Percentiles rank a stretch among this genome's conserved stretches.
Evolutionary conservation across 177 flowering plant genomes (phyloP).

Genomic region (Telopea speciosissima): DNA sequence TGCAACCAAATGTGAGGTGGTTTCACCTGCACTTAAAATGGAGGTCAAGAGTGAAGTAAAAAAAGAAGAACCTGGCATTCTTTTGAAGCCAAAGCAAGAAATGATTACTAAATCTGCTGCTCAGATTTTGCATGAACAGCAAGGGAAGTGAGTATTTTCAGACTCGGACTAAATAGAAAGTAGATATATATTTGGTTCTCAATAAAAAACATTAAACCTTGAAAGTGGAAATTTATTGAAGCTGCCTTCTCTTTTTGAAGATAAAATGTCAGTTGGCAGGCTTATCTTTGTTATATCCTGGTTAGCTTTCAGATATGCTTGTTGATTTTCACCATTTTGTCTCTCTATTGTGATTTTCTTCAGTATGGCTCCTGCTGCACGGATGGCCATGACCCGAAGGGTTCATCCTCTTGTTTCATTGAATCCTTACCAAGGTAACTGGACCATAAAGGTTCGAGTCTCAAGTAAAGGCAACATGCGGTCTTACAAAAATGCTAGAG

Average conservation of each 20-base stretch:
- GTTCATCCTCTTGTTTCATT: slow-evolving; percentile 86
- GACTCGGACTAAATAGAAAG: too few species aligned
- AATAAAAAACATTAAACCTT: too few species aligned
- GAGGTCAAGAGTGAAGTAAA: slow-evolving; percentile 2
- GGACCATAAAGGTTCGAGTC: slow-evolving; percentile 88
- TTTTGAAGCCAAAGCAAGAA: slow-evolving; percentile 59
- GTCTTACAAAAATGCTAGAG: slow-evolving; percentile 69
- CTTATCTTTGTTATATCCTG: slow-evolving; percentile 26
- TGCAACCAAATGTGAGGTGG: slow-evolving; percentile 54
- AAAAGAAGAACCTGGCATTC: slow-evolving; percentile 21
- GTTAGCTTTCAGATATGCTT: background rate
- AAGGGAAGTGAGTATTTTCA: slow-evolving; percentile 53
- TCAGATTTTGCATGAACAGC: slow-evolving; percentile 76
- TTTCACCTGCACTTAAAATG: slow-evolving; percentile 55
- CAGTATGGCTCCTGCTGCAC: slow-evolving; percentile 81
- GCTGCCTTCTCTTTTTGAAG: too few species aligned
- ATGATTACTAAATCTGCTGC: slow-evolving; percentile 70
- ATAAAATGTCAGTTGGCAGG: slow-evolving; percentile 30
- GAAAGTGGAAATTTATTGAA: too few species aligned
- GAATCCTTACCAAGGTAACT: slow-evolving; percentile 94
- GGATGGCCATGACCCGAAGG: slow-evolving; percentile 85
- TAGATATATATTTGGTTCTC: too few species aligned
- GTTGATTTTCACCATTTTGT: background rate
- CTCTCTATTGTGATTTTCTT: slow-evolving; percentile 3
- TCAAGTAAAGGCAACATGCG: slow-evolving; percentile 81